These are phyloP conservation scores for Calonectria pseudoreteaudii DNA, from an alignment of 2,329 filamentous ascomycete genomes.

Conservation along the genomic window DNA sequence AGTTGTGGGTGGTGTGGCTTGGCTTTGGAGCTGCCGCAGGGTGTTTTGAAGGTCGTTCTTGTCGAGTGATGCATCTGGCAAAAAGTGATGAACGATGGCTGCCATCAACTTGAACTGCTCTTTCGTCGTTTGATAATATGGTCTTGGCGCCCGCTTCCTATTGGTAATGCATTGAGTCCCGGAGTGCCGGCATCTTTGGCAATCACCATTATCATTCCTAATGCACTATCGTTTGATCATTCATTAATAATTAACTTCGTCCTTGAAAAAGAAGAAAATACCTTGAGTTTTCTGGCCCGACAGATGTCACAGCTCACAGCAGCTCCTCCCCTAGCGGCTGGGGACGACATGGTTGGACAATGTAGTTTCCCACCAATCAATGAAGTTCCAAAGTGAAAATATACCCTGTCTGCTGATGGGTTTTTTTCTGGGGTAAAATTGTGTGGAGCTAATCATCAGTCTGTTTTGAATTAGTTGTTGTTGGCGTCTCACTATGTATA, in stretches of 20 bases:
- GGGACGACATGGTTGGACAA: neutral
- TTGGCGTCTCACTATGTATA: neutral
- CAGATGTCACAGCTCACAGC: neutral
- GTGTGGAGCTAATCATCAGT: too few species aligned
- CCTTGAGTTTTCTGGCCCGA: neutral
- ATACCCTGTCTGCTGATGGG: neutral
- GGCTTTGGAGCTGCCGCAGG: neutral
- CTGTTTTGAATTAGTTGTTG: neutral
- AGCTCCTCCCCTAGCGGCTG: neutral
- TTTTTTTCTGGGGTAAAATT: neutral
- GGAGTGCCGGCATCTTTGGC: neutral
- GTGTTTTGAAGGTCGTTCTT: neutral
- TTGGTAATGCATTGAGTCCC: neutral
- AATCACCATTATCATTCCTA: neutral
- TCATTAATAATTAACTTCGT: neutral
- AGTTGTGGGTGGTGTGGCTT: neutral
- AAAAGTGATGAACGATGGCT: neutral
- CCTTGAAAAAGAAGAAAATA: neutral
- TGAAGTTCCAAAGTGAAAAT: neutral
- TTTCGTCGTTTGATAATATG: neutral
- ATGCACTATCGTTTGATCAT: neutral
- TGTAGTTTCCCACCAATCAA: neutral
- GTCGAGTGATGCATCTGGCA: neutral
- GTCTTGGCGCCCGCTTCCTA: neutral
- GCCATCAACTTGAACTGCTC: neutral